A percentile compares a stretch with the other conserved stretches of the same genome.
These are phyloP conservation scores for Boletus bicolor DNA, from an alignment of 768 basidiomycete species.

Conservation along the genomic window DNA sequence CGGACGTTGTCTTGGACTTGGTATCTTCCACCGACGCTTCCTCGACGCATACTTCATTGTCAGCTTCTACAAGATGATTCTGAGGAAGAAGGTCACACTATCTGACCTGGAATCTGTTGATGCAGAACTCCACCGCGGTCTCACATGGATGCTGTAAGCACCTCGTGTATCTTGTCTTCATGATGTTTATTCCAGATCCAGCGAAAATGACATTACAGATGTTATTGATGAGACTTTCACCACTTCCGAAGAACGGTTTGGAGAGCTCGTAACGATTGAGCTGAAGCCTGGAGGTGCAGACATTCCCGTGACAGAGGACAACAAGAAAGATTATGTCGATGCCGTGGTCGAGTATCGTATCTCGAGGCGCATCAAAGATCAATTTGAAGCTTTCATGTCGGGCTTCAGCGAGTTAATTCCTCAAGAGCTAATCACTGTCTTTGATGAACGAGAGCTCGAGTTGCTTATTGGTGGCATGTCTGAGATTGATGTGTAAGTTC, in stretches of 20 bases:
- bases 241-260: slow-evolving; percentile 95
- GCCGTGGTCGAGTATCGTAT: slow-evolving; percentile 95
- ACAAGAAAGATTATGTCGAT: slow-evolving; percentile 99
- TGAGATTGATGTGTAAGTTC: slow-evolving; percentile 92
- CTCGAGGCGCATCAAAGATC: slow-evolving; percentile 94
- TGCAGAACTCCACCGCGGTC: slow-evolving; percentile 87
- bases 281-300: slow-evolving; percentile 87
- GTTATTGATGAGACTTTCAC: slow-evolving; percentile 98
- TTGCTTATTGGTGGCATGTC: slow-evolving; percentile 98
- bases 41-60: slow-evolving; percentile 99
- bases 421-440: slow-evolving; percentile 95
- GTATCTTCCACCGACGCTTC: slow-evolving; percentile 99
- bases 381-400: slow-evolving; percentile 99
- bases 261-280: slow-evolving; percentile 96
- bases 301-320: slow-evolving; percentile 88
- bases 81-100: slow-evolving; percentile 95
- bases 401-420: slow-evolving; percentile 99
- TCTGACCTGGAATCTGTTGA: slow-evolving; percentile 96
- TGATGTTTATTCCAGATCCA: slow-evolving; percentile 32
- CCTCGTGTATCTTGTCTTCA: not conserved
- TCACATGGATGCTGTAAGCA: slow-evolving; percentile 98
- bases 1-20: slow-evolving; percentile 89
- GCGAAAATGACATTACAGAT: slow-evolving; percentile 98
- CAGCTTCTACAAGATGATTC: slow-evolving; percentile 99
- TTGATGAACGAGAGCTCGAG: slow-evolving; percentile 97